Base-by-base conservation (phyloP, 1,284 basidiomycete species). In the Schizophyllum commune region DNA sequence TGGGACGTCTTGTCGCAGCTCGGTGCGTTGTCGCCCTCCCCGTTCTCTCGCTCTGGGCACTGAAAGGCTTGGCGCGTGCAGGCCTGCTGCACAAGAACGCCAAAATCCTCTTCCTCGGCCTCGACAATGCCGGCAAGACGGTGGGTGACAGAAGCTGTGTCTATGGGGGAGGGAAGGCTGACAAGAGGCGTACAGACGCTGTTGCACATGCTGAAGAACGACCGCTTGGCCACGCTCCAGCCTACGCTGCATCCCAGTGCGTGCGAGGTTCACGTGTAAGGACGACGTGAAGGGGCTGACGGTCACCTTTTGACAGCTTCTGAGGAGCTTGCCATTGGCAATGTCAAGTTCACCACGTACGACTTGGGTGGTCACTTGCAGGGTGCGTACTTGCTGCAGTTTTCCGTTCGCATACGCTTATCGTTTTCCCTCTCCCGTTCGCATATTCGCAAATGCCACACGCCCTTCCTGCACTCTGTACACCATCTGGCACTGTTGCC, bases 121-220 rank as follows among this genome's bases (percentile, higher is more conserved):
- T 99, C 60, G 97, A 98, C 75, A 98, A 98, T 80, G 97, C 97
- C 62, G 97, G 97, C 71, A 99, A 99, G 85, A 99, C 97, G 65
- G 96, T 98, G 68, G 64, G 89, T 70, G 19, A 2, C 47, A 55
- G 5, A 20, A 34, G n/a, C 11, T 56, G 11, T 51, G n/a, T 9
- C 34, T n/a, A n/a, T n/a, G 27, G 34, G 5, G 11, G 9, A 22
- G 22, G 11, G 22, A 32, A 56, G 57, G 27, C 39, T 21, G 2
- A 21, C 15, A 60, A 52, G 56, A 15, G 54, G 13, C 1, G n/a
- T 55, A 17, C 71, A 99, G 96, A 99, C 97, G 52, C 84, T 99
- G 59, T 79, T 99, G 68, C 97, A 99, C 79, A 99, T 99, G 97
- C 83, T 99, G 72, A 99, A 99, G 85, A 99, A 99, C 72, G 97